A percentile compares a stretch with the other conserved stretches of the same genome.
These are phyloP conservation scores for Scheffersomyces segobiensis DNA, from an alignment of 1,139 yeast genomes.

Conservation along the genomic window DNA sequence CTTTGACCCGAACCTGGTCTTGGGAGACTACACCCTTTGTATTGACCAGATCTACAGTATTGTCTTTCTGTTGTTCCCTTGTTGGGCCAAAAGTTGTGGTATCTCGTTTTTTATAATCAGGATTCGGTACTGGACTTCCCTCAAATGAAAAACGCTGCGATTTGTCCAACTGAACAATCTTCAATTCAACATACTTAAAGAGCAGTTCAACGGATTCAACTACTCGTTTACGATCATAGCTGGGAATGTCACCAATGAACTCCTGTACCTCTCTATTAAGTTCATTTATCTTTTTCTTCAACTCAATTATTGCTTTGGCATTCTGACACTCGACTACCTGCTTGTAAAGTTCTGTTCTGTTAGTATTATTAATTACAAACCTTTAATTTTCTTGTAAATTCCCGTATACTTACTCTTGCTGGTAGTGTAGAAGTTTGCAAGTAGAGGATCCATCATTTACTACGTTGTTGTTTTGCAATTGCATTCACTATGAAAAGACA, in stretches of 20 bases:
- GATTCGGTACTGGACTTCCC: constrained; percentile 25
- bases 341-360: constrained; percentile 6
- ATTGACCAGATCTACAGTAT: neutral
- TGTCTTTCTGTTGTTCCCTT: neutral
- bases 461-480: neutral
- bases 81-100: neutral
- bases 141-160: constrained; percentile 21
- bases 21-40: neutral
- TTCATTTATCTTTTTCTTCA: constrained; percentile 5
- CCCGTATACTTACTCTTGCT: neutral
- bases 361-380: constrained; percentile 1
- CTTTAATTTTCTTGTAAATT: too few relatives aligned
- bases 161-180: constrained; percentile 14
- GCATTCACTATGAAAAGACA: neutral
- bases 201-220: constrained; percentile 16
- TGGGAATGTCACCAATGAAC: constrained; percentile 6
- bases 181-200: constrained; percentile 18
- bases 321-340: constrained; percentile 6
- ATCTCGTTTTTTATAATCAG: neutral
- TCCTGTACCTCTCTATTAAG: constrained; percentile 6
- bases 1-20: neutral
- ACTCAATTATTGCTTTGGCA: constrained; percentile 4
- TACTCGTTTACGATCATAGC: constrained; percentile 18
- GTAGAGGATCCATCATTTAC: neutral
- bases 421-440: neutral